Percentiles rank a stretch among this genome's conserved stretches.
Evolutionary conservation across 2,329 filamentous ascomycete species (phyloP).

Genomic region (Fusarium bulbicola): DNA sequence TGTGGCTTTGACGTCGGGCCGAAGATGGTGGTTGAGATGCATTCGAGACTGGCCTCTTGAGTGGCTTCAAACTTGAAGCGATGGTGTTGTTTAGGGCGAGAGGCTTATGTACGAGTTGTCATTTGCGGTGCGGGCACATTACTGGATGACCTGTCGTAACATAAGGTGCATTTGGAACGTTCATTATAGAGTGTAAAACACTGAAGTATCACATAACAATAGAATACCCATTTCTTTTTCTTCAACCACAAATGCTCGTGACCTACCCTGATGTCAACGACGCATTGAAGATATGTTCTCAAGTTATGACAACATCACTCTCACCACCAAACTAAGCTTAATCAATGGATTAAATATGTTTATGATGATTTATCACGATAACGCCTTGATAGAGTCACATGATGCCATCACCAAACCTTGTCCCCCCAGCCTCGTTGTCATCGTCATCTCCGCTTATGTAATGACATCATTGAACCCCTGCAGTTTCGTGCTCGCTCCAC

Average conservation of each 20-base stretch:
- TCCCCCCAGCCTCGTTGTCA: background rate
- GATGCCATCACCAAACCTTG: background rate
- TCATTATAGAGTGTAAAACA: background rate
- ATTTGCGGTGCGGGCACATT: background rate
- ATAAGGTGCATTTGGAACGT: too few relatives aligned
- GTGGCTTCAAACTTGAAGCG: background rate
- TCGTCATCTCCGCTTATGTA: slow-evolving; percentile 19
- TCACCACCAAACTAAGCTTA: rapidly evolving
- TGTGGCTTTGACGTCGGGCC: background rate
- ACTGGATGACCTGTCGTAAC: background rate
- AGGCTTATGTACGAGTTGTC: background rate
- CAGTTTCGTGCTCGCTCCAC: slow-evolving; percentile 6
- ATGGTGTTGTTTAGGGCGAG: background rate
- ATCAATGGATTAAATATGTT: background rate
- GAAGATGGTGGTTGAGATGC: background rate
- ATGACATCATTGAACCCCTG: slow-evolving; percentile 28
- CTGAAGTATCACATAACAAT: background rate
- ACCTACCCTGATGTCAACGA: too few relatives aligned
- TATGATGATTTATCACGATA: background rate
- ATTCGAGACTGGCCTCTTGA: background rate
- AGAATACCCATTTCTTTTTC: background rate
- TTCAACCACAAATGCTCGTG: too few relatives aligned
- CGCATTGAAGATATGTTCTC: too few relatives aligned
- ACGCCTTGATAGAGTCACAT: background rate
- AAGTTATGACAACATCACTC: too few relatives aligned